Evolutionary conservation across 768 basidiomycete species (phyloP).

Genomic region (Candolleomyces eurysporus): DNA sequence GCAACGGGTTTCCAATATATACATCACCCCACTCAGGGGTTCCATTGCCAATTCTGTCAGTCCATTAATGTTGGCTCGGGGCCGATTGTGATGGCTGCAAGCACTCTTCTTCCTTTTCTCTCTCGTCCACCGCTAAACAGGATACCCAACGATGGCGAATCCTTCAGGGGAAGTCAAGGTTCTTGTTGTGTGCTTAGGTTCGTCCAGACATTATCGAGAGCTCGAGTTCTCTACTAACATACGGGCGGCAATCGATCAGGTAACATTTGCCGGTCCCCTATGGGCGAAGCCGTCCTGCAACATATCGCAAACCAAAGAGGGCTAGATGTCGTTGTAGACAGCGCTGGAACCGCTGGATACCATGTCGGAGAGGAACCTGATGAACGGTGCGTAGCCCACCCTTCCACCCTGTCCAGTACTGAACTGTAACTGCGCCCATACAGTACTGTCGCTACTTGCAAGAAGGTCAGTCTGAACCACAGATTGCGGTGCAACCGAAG

Average conservation of each 20-base stretch:
- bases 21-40: conserved; percentile 3
- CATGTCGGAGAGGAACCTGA: conserved; percentile 86
- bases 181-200: conserved; percentile 71
- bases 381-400: conserved; percentile 49
- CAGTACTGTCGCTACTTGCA: conserved; percentile 70
- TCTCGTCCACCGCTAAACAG: background rate
- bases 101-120: background rate
- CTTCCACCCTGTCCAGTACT: conserved; percentile 2
- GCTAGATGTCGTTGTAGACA: conserved; percentile 70
- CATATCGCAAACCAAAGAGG: conserved; percentile 66
- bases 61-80: background rate
- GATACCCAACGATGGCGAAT: conserved; percentile 13
- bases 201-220: background rate
- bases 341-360: conserved; percentile 82
- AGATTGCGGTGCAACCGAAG: background rate
- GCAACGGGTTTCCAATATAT: background rate
- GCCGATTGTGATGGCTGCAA: background rate
- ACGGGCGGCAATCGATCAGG: conserved; percentile 32
- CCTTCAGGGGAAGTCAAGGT: conserved; percentile 43
- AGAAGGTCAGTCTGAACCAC: conserved; percentile 44
- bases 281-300: conserved; percentile 85
- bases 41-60: conserved; percentile 4
- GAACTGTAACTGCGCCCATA: background rate
- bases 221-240: conserved; percentile 1
- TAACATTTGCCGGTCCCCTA: conserved; percentile 88